Evolutionary conservation across 805 yeast species (phyloP).

Genomic region (Metschnikowia noctiluminum): DNA sequence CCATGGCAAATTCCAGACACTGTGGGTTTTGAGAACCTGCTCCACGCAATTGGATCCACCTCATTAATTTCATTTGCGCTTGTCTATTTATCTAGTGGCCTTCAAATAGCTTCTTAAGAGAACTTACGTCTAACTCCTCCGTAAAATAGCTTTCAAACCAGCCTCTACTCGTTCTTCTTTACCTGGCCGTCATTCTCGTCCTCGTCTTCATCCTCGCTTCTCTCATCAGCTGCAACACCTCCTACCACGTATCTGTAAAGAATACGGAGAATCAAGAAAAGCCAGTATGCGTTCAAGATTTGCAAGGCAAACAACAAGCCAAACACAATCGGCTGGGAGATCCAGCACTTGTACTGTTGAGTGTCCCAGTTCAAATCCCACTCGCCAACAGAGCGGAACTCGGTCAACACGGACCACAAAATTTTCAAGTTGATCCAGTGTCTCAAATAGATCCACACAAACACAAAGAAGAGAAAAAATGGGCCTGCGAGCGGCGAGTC

Average conservation of each 20-base stretch:
- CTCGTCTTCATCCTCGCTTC: slow-evolving; percentile 83
- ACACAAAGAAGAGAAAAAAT: slow-evolving; percentile 64
- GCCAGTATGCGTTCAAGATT: slow-evolving; percentile 85
- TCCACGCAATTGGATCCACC: not conserved
- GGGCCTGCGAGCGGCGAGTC: slow-evolving; percentile 63
- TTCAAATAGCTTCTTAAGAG: too few species aligned
- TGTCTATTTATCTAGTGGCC: not conserved
- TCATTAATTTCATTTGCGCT: not conserved
- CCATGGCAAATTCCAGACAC: not conserved
- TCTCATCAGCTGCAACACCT: slow-evolving; percentile 70
- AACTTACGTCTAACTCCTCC: too few species aligned
- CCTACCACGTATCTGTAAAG: slow-evolving; percentile 59
- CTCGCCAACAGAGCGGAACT: slow-evolving; percentile 81
- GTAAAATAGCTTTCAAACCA: not conserved
- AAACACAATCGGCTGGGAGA: slow-evolving; percentile 89
- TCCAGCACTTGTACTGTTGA: slow-evolving; percentile 95
- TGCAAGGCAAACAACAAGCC: slow-evolving; percentile 75
- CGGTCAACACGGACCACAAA: slow-evolving; percentile 81
- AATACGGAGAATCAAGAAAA: slow-evolving; percentile 75
- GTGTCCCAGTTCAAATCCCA: slow-evolving; percentile 78
- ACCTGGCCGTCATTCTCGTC: slow-evolving; percentile 19
- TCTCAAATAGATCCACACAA: slow-evolving; percentile 82
- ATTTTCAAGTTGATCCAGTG: slow-evolving; percentile 81
- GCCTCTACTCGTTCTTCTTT: slow-evolving; percentile 4
- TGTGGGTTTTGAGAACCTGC: not conserved